phyloP scores from a whole-genome alignment of 2,329 filamentous ascomycete genomes.

The Fusarium nelsonii region DNA sequence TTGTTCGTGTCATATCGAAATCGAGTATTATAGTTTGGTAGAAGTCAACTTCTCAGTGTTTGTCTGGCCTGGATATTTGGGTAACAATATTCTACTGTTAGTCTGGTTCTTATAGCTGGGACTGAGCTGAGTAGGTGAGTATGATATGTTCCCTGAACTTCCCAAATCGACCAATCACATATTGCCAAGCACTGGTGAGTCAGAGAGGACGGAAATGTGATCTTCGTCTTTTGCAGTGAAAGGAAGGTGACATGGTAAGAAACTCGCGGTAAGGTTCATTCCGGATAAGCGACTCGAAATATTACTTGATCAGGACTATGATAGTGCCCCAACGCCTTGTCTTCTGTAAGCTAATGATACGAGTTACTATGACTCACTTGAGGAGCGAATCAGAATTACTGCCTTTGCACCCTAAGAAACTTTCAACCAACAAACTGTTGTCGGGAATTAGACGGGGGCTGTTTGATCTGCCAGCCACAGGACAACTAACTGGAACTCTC shows the following conservation, averaged over 20 bases:
- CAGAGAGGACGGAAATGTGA: neutral
- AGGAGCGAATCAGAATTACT: neutral
- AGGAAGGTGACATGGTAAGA: neutral
- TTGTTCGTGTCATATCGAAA: conserved; percentile 29
- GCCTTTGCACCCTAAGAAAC: neutral
- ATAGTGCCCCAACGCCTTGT: neutral
- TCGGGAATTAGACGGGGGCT: neutral
- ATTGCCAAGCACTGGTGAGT: neutral
- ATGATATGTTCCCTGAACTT: neutral
- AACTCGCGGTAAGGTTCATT: neutral
- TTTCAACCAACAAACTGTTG: neutral
- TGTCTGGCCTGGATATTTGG: neutral
- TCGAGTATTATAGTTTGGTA: neutral
- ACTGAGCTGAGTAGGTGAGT: too few relatives aligned
- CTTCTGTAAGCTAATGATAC: neutral
- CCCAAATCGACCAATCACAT: neutral
- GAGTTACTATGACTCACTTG: neutral
- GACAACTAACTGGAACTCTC: too few relatives aligned
- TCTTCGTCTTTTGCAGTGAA: neutral
- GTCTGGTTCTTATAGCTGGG: neutral
- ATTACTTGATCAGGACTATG: neutral
- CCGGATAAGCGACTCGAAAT: neutral
- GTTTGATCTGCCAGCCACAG: neutral
- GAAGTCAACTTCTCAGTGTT: neutral
- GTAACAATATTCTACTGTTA: neutral